phyloP scores from a whole-genome alignment of 2,329 filamentous ascomycete species.

The Aureobasidium lini region DNA sequence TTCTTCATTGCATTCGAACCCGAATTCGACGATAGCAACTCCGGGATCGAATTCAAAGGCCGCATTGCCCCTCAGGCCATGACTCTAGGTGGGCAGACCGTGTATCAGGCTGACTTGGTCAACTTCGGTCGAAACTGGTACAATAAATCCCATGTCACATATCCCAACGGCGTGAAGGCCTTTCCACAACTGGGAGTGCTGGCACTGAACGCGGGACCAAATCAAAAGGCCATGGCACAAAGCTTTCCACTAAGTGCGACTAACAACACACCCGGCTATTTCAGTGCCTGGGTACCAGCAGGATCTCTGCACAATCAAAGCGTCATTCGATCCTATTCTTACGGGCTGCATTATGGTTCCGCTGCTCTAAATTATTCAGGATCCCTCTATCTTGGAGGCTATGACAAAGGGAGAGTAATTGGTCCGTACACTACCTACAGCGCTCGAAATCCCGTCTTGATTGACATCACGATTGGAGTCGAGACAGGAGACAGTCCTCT shows the following conservation, averaged over 20 bases:
- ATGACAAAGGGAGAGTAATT: slow-evolving; percentile 27
- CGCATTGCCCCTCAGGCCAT: neutral
- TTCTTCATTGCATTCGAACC: neutral
- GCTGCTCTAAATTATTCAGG: slow-evolving; percentile 23
- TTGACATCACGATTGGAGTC: slow-evolving; percentile 19
- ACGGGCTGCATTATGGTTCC: slow-evolving; percentile 30
- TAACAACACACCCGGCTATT: neutral
- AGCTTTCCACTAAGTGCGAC: neutral
- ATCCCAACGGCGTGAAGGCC: neutral
- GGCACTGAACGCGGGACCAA: neutral
- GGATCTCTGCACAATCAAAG: slow-evolving; percentile 14
- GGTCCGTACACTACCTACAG: slow-evolving; percentile 22
- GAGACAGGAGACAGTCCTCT: slow-evolving; percentile 14
- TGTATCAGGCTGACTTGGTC: neutral
- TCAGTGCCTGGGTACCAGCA: neutral
- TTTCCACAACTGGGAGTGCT: slow-evolving; percentile 3
- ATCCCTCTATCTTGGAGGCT: slow-evolving; percentile 29
- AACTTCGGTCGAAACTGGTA: neutral
- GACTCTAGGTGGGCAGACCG: neutral
- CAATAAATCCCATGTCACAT: neutral
- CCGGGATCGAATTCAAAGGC: neutral
- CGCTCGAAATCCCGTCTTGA: neutral
- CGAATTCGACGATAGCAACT: neutral
- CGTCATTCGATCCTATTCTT: slow-evolving; percentile 23
- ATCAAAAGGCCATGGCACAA: neutral